Evolutionary conservation across 2,329 filamentous ascomycete species (phyloP), one percentile per base, ranked within the genome.

Genomic region (Coniochaeta sp.): DNA sequence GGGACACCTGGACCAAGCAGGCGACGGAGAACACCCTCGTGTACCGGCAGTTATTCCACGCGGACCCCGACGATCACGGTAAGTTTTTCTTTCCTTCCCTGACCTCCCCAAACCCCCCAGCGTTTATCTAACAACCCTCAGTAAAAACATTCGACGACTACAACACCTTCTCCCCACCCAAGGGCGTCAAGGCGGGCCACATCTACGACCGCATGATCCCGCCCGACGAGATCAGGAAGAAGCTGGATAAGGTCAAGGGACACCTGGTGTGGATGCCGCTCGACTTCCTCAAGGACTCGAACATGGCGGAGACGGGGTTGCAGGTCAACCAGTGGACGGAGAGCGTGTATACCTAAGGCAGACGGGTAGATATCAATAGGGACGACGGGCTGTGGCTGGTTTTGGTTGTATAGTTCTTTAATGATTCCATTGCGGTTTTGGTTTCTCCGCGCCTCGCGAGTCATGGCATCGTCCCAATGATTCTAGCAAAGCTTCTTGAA

Each of bases 201-300:
- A 77, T 97, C 53, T 95, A 88, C 61, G 90, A 95, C 65, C 81
- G 81, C 53, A 89, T 86, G 67, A 78, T 87, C 66, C 86, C 87
- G 0, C 79, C 83, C 0, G 75, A 84, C 22, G 85, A 95, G 51
- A 83, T 94, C 6, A 79, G 88, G 14, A 67, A 77, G 57, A 90
- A 92, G 67, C 73, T 97, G 48, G 84, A 90, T 60, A 77, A 86
- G 63, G 82, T 97, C 58, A 85, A 83, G 70, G 92, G 92, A 0
- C 92, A 97, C 72, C 68, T 97, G 35, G 92, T 97, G 6, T 95
- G 89, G 89, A 92, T 96, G 85, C 91, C 91, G n/a, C 67, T 97
- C 61, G 82, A 91, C 45, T 97, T 96, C 65, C 69, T 97, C 63
- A 77, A 81, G 61, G 84, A 95, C 57, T 90, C 85, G 0, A 79